Conservation (phyloP, 495 filamentous ascomycete species). For the Lophium mytilinum region DNA sequence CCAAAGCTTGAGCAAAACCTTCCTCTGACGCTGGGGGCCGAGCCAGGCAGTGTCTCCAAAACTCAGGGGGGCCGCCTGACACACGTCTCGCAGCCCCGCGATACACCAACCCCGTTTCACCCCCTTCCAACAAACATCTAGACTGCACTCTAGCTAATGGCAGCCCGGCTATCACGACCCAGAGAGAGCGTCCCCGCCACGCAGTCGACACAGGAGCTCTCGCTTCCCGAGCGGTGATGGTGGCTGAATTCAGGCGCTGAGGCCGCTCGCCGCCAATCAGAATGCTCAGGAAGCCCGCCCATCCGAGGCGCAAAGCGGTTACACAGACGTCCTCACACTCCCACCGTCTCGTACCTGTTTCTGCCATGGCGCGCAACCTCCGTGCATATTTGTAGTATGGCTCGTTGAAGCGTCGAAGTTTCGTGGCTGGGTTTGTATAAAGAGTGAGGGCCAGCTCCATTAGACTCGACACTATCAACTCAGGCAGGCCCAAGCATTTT, state of each 20-base stretch:
- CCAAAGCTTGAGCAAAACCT: too few relatives aligned
- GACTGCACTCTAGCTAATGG: too few relatives aligned
- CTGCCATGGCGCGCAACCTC: slow-evolving; percentile 14
- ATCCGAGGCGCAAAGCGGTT: slow-evolving; percentile 5
- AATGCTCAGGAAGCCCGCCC: not conserved
- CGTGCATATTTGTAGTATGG: not conserved
- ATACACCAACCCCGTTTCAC: slow-evolving; percentile 13
- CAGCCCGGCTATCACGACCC: too few relatives aligned
- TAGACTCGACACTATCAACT: slow-evolving; percentile 3
- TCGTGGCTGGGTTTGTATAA: not conserved
- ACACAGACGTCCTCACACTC: not conserved
- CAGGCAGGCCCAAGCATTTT: slow-evolving; percentile 23
- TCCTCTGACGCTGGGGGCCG: too few relatives aligned
- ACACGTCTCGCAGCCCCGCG: slow-evolving; percentile 9
- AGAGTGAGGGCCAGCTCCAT: slow-evolving; percentile 15
- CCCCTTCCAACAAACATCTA: slow-evolving; percentile 13
- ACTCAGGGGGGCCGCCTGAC: slow-evolving; percentile 1
- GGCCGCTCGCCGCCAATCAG: slow-evolving; percentile 9
- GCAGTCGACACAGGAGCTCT: too few relatives aligned
- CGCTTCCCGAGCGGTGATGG: slow-evolving; percentile 4
- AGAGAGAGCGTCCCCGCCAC: too few relatives aligned
- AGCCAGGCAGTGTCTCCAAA: not conserved
- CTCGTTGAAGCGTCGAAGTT: not conserved
- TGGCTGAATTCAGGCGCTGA: slow-evolving; percentile 20
- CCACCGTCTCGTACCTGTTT: slow-evolving; percentile 17